Percentiles rank a stretch among this genome's conserved stretches.
Conservation (phyloP, 106 monocot genomes). For the Phalaenopsis aphrodite region DNA sequence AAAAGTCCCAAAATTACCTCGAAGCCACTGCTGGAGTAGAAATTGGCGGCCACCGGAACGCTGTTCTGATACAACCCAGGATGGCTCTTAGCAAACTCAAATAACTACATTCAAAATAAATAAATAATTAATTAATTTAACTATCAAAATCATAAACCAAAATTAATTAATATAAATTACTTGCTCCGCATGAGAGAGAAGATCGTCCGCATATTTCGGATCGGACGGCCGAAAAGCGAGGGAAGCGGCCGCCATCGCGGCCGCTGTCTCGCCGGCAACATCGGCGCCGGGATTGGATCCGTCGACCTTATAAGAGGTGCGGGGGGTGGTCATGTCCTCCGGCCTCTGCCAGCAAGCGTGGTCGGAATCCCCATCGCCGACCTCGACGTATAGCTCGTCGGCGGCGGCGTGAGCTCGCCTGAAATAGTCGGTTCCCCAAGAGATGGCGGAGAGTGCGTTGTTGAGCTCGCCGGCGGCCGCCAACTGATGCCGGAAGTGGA, state of each 20-base stretch:
- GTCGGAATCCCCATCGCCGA: slow-evolving; percentile 76
- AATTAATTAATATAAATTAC: slow-evolving; percentile 7
- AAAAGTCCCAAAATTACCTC: slow-evolving; percentile 26
- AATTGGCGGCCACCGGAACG: slow-evolving; percentile 29
- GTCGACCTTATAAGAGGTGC: slow-evolving; percentile 30
- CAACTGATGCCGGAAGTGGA: slow-evolving; percentile 30
- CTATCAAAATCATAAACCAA: not conserved
- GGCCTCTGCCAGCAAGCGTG: slow-evolving; percentile 76
- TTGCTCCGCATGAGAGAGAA: slow-evolving; percentile 42
- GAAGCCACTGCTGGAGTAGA: slow-evolving; percentile 60
- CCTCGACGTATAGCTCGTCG: slow-evolving; percentile 42
- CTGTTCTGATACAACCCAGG: slow-evolving; percentile 44
- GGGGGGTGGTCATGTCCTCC: slow-evolving; percentile 72
- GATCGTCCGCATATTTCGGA: slow-evolving; percentile 15
- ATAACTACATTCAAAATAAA: slow-evolving; percentile 32
- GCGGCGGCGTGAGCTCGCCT: slow-evolving; percentile 33
- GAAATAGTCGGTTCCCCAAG: slow-evolving; percentile 77
- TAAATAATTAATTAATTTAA: not conserved
- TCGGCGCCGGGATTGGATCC: slow-evolving; percentile 39
- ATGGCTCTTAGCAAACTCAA: slow-evolving; percentile 43
- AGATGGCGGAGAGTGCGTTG: slow-evolving; percentile 37
- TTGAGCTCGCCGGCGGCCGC: slow-evolving; percentile 26
- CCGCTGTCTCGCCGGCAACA: slow-evolving; percentile 54
- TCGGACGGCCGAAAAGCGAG: slow-evolving; percentile 31
- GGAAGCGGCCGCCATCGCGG: slow-evolving; percentile 56